Evolutionary conservation across 805 yeast genomes (phyloP), one percentile per base, ranked within the genome.

Genomic region (Yamadazyma sp.): DNA sequence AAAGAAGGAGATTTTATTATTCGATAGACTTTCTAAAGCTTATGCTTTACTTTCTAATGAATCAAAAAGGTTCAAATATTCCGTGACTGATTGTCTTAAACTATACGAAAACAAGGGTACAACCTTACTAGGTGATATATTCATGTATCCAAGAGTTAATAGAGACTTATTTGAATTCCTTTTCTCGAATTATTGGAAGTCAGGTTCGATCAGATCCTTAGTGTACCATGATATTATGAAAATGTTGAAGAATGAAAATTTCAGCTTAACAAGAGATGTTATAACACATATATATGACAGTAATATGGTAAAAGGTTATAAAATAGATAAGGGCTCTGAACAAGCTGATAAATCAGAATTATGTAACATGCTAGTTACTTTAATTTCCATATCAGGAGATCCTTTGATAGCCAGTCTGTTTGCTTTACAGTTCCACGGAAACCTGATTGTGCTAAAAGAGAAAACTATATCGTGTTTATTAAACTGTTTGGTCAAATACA

Each of bases 401-500:
- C 45, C 45, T 10, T 24, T 56, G 8, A 32, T 55, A 7, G 59
- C 58, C 3, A 25, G 50, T 8, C 44, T 57, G 23, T 49, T 44
- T 29, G 31, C 42, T 10, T 14, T 35, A 4, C 14, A 35, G n/a
- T 49, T 49, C 15, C 27, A 38, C 9, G 32, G 33, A 3, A 9
- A 15, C 2, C 42, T 39, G 2, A n/a, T 41, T 1, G 5, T 3
- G 2, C 21, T 42, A 6, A 30, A 39, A 4, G 13, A 25, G 3
- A 23, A 17, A 15, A 35, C 36, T 4, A 2, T 45, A 7, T 16
- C 16, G 8, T 14, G 29, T 14, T 30, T 49, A 9, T 13, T 55
- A 7, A 31, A 13, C 2, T 27, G 49, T 4, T 35, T 53, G n/a
- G 15, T 42, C 8, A 24, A 41, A 7, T 42, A 41, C 29, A 35